A percentile compares a stretch with the other conserved stretches of the same genome.
phyloP scores from a whole-genome alignment of 768 basidiomycete genomes.

The Leccinum subtestaceum region DNA sequence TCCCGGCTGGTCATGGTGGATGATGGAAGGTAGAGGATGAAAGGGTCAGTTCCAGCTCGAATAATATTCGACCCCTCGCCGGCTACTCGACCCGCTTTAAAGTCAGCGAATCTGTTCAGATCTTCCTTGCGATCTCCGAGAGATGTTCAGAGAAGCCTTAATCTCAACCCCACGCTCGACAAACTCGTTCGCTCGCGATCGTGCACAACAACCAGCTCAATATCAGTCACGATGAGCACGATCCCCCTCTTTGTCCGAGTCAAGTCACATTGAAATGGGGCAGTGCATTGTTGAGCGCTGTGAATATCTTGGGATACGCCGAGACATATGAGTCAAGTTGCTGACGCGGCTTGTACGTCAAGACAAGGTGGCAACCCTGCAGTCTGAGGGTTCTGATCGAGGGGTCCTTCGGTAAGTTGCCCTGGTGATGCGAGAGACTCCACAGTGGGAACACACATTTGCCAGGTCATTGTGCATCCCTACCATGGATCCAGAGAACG shows the following conservation, averaged over 20 bases:
- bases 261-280: background rate
- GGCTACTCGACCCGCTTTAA: constrained; percentile 24
- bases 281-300: background rate
- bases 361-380: constrained; percentile 9
- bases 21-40: constrained; percentile 7
- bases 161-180: constrained; percentile 1
- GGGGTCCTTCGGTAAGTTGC: constrained; percentile 1
- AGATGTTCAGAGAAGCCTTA: constrained; percentile 1
- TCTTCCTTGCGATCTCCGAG: background rate
- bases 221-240: background rate
- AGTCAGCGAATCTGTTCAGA: constrained; percentile 20
- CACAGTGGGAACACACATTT: constrained; percentile 8
- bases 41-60: background rate
- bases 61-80: constrained; percentile 9
- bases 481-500: background rate
- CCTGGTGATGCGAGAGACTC: background rate
- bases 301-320: constrained; percentile 2
- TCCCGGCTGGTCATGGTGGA: constrained; percentile 19
- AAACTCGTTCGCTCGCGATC: background rate
- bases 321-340: constrained; percentile 21
- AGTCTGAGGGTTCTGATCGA: constrained; percentile 15
- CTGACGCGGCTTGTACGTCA: constrained; percentile 20
- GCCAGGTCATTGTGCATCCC: background rate
- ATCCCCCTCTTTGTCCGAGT: background rate
- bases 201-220: background rate